Conservation (phyloP, 2,329 filamentous ascomycete species). For the Pyrenophora tritici-repentis region DNA sequence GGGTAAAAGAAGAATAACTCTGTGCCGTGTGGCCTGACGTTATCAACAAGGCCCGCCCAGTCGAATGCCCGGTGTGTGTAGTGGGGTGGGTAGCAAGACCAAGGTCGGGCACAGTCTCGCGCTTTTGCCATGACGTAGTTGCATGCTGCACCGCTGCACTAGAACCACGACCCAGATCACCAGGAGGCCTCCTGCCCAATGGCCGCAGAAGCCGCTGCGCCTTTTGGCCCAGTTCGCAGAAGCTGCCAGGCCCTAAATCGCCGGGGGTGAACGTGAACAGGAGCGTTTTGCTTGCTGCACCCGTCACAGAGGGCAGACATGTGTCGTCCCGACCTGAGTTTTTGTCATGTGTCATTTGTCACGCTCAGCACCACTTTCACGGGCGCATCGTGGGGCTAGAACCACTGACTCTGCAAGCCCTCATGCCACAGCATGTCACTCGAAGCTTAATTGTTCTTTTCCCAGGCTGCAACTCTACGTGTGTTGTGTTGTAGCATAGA, state of each 20-base stretch:
- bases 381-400: too few species aligned
- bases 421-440: background rate
- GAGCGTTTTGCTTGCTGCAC: background rate
- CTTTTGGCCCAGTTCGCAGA: conserved; percentile 15
- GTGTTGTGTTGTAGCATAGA: background rate
- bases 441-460: background rate
- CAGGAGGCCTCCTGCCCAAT: conserved; percentile 19
- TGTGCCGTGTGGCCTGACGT: conserved; percentile 32
- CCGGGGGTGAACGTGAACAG: background rate
- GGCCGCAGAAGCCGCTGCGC: conserved; percentile 12
- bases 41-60: conserved; percentile 29
- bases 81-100: conserved; percentile 25
- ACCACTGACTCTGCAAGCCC: background rate
- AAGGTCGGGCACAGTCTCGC: conserved; percentile 18
- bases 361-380: conserved; percentile 2
- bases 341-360: conserved; percentile 13
- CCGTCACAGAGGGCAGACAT: background rate
- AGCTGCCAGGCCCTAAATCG: conserved; percentile 1
- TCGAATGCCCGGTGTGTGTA: conserved; percentile 21
- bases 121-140: conserved; percentile 22
- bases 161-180: conserved; percentile 16
- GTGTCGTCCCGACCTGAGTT: background rate
- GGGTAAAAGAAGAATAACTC: conserved; percentile 4
- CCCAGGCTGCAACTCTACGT: background rate
- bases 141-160: conserved; percentile 3